These are phyloP conservation scores for Capsicum pubescens DNA, from an alignment of 257 asterid species.

Conservation along the genomic window DNA sequence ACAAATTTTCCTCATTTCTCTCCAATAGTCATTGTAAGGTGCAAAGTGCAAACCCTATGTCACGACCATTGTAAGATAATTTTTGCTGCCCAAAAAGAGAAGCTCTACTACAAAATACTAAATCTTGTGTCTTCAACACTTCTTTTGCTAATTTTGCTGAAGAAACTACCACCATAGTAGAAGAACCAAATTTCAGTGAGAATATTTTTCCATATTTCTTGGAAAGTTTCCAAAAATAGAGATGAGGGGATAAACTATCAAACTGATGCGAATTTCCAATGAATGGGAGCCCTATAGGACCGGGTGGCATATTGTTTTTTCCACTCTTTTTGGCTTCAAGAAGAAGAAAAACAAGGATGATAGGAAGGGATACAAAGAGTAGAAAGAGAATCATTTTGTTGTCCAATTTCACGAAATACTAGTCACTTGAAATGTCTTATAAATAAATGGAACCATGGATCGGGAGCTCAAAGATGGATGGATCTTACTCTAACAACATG, in stretches of 20 bases:
- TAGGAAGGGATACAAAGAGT: background rate
- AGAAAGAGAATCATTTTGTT: background rate
- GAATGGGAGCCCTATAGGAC: no score
- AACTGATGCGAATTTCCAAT: no score
- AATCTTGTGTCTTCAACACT: slow-evolving; percentile 6
- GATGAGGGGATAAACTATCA: background rate
- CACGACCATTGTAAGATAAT: background rate
- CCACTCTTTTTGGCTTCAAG: no score
- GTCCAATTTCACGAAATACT: no score
- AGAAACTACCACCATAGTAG: background rate
- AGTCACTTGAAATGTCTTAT: background rate
- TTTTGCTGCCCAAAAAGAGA: background rate
- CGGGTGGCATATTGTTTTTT: no score
- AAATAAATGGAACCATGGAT: no score
- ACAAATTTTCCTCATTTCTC: background rate
- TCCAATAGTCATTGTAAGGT: slow-evolving; percentile 6
- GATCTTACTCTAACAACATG: no score
- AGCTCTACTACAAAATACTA: background rate
- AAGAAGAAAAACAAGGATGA: background rate
- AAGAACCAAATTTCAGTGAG: background rate
- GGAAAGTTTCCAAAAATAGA: slow-evolving; percentile 14
- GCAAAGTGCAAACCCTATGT: background rate
- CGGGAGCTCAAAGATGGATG: no score
- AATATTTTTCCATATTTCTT: background rate
- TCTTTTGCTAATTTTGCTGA: slow-evolving; percentile 8